Evolutionary conservation across 2,329 filamentous ascomycete genomes (phyloP).

Genomic region (Akanthomyces muscarius): DNA sequence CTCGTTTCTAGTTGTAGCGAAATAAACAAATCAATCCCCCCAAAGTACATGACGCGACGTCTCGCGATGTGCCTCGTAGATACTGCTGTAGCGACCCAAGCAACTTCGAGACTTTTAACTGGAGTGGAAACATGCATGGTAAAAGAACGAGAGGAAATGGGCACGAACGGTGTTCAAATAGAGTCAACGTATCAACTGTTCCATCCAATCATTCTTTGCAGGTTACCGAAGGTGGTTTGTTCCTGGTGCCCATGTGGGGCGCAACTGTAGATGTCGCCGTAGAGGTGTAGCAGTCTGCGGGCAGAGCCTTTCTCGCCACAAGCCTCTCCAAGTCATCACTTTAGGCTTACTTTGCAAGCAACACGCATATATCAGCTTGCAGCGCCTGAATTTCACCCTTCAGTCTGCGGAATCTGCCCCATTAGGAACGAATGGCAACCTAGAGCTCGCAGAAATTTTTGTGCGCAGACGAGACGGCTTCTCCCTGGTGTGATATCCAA

Average conservation of each 20-base stretch:
- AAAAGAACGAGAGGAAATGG: no score
- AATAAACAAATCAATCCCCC: conserved; percentile 14
- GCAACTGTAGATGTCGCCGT: not conserved
- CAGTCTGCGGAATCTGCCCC: not conserved
- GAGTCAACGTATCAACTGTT: no score
- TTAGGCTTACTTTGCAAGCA: not conserved
- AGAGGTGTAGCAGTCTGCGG: not conserved
- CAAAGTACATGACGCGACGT: not conserved
- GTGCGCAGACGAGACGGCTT: not conserved
- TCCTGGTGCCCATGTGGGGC: conserved; percentile 3
- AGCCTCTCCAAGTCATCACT: not conserved
- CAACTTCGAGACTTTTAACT: not conserved
- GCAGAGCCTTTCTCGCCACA: not conserved
- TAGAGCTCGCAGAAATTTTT: conserved; percentile 4
- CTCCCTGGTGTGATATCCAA: not conserved
- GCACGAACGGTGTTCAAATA: no score
- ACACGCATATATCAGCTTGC: not conserved
- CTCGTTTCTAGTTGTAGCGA: conserved; percentile 14
- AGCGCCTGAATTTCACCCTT: not conserved
- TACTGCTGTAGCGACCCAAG: not conserved
- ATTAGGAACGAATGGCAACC: conserved; percentile 4
- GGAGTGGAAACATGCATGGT: not conserved
- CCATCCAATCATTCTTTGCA: not conserved
- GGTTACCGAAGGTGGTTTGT: not conserved
- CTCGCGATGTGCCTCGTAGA: not conserved